Evolutionary conservation across 352 stramenopile genomes (phyloP).

Genomic region (Blastocystis sp.): DNA sequence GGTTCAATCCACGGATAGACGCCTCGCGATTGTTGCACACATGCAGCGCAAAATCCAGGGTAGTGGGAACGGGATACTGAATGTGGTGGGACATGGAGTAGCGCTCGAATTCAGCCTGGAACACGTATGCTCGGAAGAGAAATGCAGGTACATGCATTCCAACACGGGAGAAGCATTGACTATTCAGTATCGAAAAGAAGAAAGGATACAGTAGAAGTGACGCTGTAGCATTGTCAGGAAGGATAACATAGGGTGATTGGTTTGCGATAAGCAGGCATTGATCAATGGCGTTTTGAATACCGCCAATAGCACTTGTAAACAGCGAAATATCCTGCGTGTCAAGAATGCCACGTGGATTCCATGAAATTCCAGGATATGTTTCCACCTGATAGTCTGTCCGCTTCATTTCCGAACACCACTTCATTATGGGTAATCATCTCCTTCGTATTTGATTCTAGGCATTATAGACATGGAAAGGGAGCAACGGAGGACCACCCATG

Average conservation of each 20-base stretch:
- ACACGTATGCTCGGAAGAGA: background rate
- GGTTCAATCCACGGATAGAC: background rate
- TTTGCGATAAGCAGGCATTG: background rate
- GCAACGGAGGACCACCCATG: background rate
- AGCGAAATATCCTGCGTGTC: background rate
- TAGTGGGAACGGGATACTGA: background rate
- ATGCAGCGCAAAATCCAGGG: background rate
- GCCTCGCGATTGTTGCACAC: conserved; percentile 1
- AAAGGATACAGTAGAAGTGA: background rate
- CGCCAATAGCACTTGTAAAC: background rate
- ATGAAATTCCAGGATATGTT: background rate
- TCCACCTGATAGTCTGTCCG: background rate
- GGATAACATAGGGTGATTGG: background rate
- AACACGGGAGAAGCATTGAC: background rate
- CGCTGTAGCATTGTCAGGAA: background rate
- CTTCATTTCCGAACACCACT: background rate
- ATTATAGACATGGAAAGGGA: background rate
- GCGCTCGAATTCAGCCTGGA: background rate
- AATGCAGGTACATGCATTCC: background rate
- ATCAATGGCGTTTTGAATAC: background rate
- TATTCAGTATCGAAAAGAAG: no score
- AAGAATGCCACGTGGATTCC: background rate
- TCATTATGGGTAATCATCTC: conserved; percentile 5
- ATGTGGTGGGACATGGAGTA: background rate
- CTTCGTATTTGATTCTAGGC: background rate